These are phyloP conservation scores for Aspergillus spinulosporus DNA, from an alignment of 2,329 filamentous ascomycete species.

Conservation along the genomic window DNA sequence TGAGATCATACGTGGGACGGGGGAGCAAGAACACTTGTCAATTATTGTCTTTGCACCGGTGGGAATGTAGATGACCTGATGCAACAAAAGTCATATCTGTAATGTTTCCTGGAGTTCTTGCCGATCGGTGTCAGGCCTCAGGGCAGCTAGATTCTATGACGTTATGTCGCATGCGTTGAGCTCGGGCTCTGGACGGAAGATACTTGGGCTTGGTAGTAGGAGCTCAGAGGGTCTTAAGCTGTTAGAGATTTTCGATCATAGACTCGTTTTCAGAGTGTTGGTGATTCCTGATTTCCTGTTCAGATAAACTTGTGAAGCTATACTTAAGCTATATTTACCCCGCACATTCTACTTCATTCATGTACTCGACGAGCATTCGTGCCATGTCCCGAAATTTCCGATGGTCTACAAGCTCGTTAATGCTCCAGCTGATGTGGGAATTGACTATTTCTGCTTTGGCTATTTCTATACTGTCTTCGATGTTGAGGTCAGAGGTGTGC, in stretches of 20 bases:
- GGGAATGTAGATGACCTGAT: background rate
- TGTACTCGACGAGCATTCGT: too few relatives aligned
- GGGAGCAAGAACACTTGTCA: background rate
- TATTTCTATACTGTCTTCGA: background rate
- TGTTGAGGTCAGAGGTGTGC: background rate
- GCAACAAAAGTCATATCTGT: background rate
- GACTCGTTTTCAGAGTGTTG: background rate
- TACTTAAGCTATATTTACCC: background rate
- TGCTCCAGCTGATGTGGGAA: background rate
- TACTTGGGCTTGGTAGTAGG: background rate
- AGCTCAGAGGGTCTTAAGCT: background rate
- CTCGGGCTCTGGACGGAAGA: background rate
- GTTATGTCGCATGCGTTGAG: conserved; percentile 2
- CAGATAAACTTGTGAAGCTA: background rate
- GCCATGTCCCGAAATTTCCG: background rate
- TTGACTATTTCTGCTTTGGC: background rate
- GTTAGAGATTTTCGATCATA: background rate
- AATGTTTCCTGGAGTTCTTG: background rate
- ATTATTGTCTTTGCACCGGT: background rate
- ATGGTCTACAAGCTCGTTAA: background rate
- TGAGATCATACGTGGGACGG: conserved; percentile 25
- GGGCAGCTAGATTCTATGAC: background rate
- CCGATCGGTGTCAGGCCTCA: background rate
- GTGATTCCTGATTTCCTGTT: background rate
- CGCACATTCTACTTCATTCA: background rate